phyloP scores from a whole-genome alignment of 257 asterid genomes.

The Cynanchum wilfordii region DNA sequence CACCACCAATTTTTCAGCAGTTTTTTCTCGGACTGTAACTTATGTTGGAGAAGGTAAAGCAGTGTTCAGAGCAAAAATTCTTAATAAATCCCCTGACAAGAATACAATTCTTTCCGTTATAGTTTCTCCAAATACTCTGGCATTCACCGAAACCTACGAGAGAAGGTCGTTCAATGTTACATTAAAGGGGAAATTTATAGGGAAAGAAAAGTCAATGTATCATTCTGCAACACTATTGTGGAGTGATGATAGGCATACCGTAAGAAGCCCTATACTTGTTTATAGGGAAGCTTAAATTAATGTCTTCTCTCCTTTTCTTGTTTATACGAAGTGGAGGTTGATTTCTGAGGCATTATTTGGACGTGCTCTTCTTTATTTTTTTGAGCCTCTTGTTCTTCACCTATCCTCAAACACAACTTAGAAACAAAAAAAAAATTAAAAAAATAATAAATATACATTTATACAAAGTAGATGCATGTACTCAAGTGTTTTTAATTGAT shows the following conservation, averaged over 20 bases:
- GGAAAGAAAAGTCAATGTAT: slow-evolving; percentile 8
- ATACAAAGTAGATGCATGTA: too few species aligned
- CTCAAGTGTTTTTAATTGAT: too few species aligned
- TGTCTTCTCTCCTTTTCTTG: background rate
- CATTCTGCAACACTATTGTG: slow-evolving; percentile 30
- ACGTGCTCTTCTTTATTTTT: background rate
- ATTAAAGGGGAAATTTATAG: slow-evolving; percentile 41
- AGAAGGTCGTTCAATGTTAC: slow-evolving; percentile 47
- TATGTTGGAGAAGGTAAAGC: slow-evolving; percentile 40
- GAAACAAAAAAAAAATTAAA: background rate
- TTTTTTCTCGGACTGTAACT: slow-evolving; percentile 50
- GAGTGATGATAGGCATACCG: slow-evolving; percentile 39
- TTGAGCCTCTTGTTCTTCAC: slow-evolving; percentile 2
- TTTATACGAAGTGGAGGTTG: too few species aligned
- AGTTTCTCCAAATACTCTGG: slow-evolving; percentile 41
- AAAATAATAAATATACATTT: too few species aligned
- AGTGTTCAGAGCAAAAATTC: slow-evolving; percentile 41
- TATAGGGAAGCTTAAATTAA: slow-evolving; percentile 15
- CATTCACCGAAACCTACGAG: slow-evolving; percentile 32
- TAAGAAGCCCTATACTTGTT: slow-evolving; percentile 59
- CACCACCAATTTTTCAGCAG: slow-evolving; percentile 31
- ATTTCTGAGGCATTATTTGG: too few species aligned
- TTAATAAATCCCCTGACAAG: slow-evolving; percentile 16
- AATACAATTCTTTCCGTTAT: slow-evolving; percentile 26
- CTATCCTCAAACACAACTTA: slow-evolving; percentile 10